Percentiles rank a stretch among this genome's conserved stretches.
Conservation (phyloP, 331 rosid species). For the Rosa hybrid region DNA sequence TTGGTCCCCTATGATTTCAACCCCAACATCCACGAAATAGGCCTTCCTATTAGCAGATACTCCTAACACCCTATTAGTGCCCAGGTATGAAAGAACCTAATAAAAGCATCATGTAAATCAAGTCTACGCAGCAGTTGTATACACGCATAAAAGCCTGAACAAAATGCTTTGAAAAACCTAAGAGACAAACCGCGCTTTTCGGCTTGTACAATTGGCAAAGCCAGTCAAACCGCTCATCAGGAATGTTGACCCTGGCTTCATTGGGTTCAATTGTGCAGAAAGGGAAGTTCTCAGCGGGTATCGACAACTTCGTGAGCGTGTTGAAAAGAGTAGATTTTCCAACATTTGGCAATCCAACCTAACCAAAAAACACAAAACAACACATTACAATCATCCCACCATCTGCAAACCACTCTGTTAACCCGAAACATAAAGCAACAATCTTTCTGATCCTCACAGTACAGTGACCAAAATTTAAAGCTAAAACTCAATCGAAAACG, state of each 20-base stretch:
- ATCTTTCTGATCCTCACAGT: neutral
- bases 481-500: neutral
- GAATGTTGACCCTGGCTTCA: conserved; percentile 92
- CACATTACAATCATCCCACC: neutral
- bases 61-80: neutral
- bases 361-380: conserved; percentile 17
- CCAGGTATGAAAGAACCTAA: neutral
- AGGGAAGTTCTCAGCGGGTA: conserved; percentile 98
- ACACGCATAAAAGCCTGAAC: neutral
- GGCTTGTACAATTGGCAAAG: conserved; percentile 90
- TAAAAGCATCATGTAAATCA: neutral
- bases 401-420: neutral
- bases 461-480: neutral
- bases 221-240: conserved; percentile 97
- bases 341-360: conserved; percentile 99
- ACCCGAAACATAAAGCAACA: neutral
- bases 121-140: neutral
- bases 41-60: neutral
- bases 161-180: neutral
- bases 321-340: conserved; percentile 97
- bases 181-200: conserved; percentile 75
- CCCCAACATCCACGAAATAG: neutral
- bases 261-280: conserved; percentile 99
- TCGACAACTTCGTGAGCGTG: conserved; percentile 85
- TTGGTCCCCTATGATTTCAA: neutral